Evolutionary conservation across 2,329 filamentous ascomycete genomes (phyloP), one percentile per base, ranked within the genome.

Genomic region (Dactylellina leptospora): DNA sequence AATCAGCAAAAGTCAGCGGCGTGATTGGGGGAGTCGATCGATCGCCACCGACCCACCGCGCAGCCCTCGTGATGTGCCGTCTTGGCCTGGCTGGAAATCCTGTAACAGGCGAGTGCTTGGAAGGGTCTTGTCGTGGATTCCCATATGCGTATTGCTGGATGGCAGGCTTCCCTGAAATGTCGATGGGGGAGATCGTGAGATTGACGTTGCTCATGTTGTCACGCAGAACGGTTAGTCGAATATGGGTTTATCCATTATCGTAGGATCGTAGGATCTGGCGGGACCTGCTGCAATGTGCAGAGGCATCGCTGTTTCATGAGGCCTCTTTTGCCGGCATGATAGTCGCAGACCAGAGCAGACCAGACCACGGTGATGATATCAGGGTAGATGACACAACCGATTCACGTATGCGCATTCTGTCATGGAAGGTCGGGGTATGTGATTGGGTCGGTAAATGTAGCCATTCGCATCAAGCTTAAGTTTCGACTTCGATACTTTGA

Each of bases 371-470:
- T 48, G 44, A 47, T 30, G 22, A 61, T 36, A 58, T 28, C 33
- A 27, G 36, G 16, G 23, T 11, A 10, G 28, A 53, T 48, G 45
- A 48, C 22, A 48, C 22, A 23, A 48, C 22, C 20, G 23, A 25
- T 48, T 4, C 8, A 4, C 8, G 4, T n/a, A 42, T 42, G 38
- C 8, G 38, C 30, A 33, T 55, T 55, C 48, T 16, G 48, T 53
- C 48, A 36, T 53, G 27, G 30, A 28, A 22, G 30, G 11, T 50
- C 5, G 47, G 18, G 11, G 11, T 30, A 16, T 36, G 33, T 53
- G 68, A 72, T 72, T 72, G 68, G 68, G 40, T 72, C 68, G 68
- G 68, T 72, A 72, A 72, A 50, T 40, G 25, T 64, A 60, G 54
- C 59, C 58, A 44, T 20, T 64, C 16, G 40, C 38, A 42, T 42